Evolutionary conservation across 2,329 filamentous ascomycete species (phyloP), one percentile per base, ranked within the genome.

Genomic region (Fusarium praegraminearum): DNA sequence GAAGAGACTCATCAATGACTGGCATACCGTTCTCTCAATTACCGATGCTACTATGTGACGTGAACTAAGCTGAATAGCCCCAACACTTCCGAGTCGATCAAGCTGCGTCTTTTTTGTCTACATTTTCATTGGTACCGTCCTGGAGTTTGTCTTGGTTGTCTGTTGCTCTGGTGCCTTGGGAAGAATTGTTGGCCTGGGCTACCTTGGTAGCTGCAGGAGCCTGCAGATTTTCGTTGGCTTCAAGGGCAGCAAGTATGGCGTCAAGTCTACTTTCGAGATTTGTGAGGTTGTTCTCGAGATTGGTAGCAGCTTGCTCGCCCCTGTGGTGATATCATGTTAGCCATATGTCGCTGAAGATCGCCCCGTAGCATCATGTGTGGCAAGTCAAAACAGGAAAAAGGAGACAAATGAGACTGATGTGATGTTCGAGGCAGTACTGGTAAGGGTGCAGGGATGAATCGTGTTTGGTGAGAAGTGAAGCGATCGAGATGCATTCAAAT

Each of bases 251-350:
- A 24, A 89, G 80, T 24, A 89, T 78, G 62, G 81, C 82, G 64
- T 88, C 86, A n/a, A 89, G 81, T 74, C 83, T 87, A 72, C 78
- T 80, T 76, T 89, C 86, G 22, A 89, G 80, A 35, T 73, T 83
- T 11, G 81, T 80, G 51, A 89, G 80, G 68, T 84, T 85, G 3
- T 82, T 79, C 73, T 89, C 87, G 20, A 89, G 82, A 32, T 81
- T 81, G 13, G 82, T 75, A 43, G 86, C 86, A 6, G 86, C 79
- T 70, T 86, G 83, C 65, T 89, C 87, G 70, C 86, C 87, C 71
- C 85, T 87, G 35, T 63, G 58, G 65, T 36, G 16, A 30, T 54
- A 41, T 18, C 22, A 41, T 53, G 71, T 76, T 60, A 75, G 72
- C 47, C 24, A 65, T 22, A 44, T 43, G 45, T 56, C 45, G 50